Conservation (phyloP, 148 eudicot species). For the Fagopyrum homotropicum region DNA sequence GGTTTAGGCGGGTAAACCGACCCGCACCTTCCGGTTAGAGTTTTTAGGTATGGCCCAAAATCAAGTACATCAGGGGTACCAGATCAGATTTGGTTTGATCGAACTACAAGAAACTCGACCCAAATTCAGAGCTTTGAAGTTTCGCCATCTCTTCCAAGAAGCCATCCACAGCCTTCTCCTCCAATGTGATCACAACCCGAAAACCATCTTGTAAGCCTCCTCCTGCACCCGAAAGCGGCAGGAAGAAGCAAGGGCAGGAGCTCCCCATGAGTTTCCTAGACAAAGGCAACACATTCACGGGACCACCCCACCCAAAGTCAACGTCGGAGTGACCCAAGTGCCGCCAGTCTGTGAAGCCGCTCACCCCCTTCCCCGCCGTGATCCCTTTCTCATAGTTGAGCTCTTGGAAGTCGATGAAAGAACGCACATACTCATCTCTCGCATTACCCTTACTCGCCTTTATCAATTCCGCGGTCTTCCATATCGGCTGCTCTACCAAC, state of each 20-base stretch:
- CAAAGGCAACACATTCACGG: constrained; percentile 57
- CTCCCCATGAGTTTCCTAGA: constrained; percentile 52
- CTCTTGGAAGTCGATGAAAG: constrained; percentile 60
- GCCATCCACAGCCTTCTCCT: constrained; percentile 28
- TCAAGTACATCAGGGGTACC: no score
- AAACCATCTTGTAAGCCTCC: constrained; percentile 38
- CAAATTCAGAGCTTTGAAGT: constrained; percentile 22
- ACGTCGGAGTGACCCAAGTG: constrained; percentile 66
- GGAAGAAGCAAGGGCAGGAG: constrained; percentile 53
- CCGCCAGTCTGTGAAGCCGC: constrained; percentile 74
- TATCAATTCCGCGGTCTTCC: constrained; percentile 47
- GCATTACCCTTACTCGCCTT: constrained; percentile 51
- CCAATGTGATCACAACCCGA: constrained; percentile 38
- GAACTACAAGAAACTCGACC: neutral
- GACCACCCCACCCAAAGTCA: constrained; percentile 70
- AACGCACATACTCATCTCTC: constrained; percentile 44
- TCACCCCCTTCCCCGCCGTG: constrained; percentile 43
- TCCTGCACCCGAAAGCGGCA: constrained; percentile 36
- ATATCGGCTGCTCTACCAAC: constrained; percentile 41
- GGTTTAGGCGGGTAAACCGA: no score
- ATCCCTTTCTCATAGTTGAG: constrained; percentile 39
- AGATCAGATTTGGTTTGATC: no score
- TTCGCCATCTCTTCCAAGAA: constrained; percentile 48
- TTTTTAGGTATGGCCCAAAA: no score
- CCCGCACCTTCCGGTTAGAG: no score